phyloP scores from a whole-genome alignment of 768 basidiomycete species.

The Panellus pusillus region DNA sequence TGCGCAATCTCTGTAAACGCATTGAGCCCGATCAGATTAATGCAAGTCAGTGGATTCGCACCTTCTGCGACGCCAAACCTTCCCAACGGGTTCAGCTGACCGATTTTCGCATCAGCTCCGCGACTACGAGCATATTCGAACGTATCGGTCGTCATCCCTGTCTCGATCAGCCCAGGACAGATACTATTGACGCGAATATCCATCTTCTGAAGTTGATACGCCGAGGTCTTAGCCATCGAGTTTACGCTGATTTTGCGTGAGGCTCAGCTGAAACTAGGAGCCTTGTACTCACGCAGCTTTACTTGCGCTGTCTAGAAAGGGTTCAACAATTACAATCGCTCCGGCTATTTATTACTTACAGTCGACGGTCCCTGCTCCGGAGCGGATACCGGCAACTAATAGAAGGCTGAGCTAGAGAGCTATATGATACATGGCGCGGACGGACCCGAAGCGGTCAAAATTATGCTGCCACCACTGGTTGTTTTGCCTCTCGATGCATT shows the following conservation, averaged over 20 bases:
- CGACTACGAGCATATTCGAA: slow-evolving; percentile 78
- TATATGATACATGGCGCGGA: neutral
- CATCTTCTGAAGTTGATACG: slow-evolving; percentile 76
- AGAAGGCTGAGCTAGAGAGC: neutral
- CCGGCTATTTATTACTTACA: slow-evolving; percentile 48
- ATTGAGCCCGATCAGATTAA: neutral
- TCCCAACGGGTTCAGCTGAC: slow-evolving; percentile 81
- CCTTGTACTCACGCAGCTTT: slow-evolving; percentile 77
- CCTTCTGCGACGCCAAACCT: slow-evolving; percentile 83
- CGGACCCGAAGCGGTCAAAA: slow-evolving; percentile 82
- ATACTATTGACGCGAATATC: slow-evolving; percentile 89
- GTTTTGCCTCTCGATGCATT: slow-evolving; percentile 71
- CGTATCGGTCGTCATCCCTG: slow-evolving; percentile 80
- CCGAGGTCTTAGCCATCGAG: slow-evolving; percentile 80
- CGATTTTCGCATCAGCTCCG: slow-evolving; percentile 75
- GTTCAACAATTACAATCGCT: neutral
- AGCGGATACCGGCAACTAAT: slow-evolving; percentile 77
- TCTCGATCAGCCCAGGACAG: slow-evolving; percentile 92
- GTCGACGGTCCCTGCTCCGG: slow-evolving; percentile 79
- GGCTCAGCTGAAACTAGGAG: neutral
- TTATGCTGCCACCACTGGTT: slow-evolving; percentile 74
- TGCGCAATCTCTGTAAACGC: slow-evolving; percentile 74
- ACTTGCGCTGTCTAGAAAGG: slow-evolving; percentile 74
- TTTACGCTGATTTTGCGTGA: slow-evolving; percentile 59
- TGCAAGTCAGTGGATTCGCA: slow-evolving; percentile 29